phyloP scores from a whole-genome alignment of 305 asterid species.

The Stenogyne calaminthoides region DNA sequence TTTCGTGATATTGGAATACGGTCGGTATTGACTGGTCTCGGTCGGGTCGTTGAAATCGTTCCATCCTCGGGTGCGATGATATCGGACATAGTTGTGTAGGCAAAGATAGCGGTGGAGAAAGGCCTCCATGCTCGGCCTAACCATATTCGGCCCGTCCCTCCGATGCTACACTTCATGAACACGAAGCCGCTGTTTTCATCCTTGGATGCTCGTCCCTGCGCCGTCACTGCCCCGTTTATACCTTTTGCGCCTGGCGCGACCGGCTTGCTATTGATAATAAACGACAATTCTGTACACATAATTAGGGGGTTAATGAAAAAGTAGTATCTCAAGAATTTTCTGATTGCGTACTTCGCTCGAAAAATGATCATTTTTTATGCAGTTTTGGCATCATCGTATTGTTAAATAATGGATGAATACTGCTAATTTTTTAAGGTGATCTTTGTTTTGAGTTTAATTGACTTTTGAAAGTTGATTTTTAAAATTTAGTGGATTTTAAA shows the following conservation, averaged over 20 bases:
- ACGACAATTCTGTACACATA: conserved; percentile 48
- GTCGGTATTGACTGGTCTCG: conserved; percentile 62
- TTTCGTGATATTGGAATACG: background rate
- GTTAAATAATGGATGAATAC: too few relatives aligned
- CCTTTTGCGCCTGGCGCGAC: conserved; percentile 51
- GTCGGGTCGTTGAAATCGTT: conserved; percentile 84
- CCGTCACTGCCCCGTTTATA: conserved; percentile 80
- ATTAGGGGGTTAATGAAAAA: too few relatives aligned
- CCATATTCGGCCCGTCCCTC: conserved; percentile 86
- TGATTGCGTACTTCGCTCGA: too few relatives aligned
- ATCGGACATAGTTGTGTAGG: conserved; percentile 67
- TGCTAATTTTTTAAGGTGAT: too few relatives aligned
- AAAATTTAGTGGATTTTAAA: too few relatives aligned
- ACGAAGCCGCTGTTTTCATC: conserved; percentile 83
- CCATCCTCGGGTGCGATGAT: conserved; percentile 93
- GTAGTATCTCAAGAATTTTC: too few relatives aligned
- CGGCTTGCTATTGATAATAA: conserved; percentile 78
- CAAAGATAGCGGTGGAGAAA: conserved; percentile 74
- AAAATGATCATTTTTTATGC: too few relatives aligned
- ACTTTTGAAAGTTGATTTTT: too few relatives aligned
- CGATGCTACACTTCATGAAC: conserved; percentile 70
- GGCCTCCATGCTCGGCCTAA: conserved; percentile 92
- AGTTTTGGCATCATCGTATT: too few relatives aligned
- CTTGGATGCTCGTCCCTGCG: conserved; percentile 73
- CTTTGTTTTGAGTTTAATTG: too few relatives aligned